Evolutionary conservation across 805 yeast genomes (phyloP).

Genomic region (Ogataea salicorniae): DNA sequence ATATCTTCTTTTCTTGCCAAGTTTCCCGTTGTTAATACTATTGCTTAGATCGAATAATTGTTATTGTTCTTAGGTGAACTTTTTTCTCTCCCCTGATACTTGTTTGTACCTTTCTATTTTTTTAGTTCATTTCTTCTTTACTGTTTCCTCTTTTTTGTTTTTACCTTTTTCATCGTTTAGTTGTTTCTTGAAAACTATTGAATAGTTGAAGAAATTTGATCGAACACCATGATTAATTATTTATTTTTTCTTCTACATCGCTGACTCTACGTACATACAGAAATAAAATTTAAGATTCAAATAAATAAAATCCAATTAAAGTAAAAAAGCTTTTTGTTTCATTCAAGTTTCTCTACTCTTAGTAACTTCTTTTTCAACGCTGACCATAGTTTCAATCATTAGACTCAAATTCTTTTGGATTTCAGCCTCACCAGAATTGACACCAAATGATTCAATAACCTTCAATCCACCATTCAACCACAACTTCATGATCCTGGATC

Average conservation of each 20-base stretch:
- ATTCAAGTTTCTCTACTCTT: neutral
- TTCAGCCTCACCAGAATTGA: slow-evolving; percentile 64
- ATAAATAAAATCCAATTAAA: too few relatives aligned
- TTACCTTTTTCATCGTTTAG: neutral
- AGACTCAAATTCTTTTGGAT: slow-evolving; percentile 55
- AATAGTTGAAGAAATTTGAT: too few relatives aligned
- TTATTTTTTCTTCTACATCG: too few relatives aligned
- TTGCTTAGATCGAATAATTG: neutral
- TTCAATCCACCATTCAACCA: slow-evolving; percentile 49
- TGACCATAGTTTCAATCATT: slow-evolving; percentile 33
- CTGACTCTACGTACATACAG: too few relatives aligned
- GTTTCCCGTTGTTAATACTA: neutral
- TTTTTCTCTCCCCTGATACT: neutral
- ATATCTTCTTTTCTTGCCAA: neutral
- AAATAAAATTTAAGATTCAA: too few relatives aligned
- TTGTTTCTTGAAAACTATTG: too few relatives aligned
- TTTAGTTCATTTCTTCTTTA: neutral
- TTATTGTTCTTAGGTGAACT: neutral
- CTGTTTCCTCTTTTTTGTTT: neutral
- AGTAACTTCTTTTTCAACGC: neutral
- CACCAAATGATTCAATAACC: slow-evolving; percentile 41
- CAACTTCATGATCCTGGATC: slow-evolving; percentile 56
- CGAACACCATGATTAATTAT: too few relatives aligned
- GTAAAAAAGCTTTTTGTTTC: too few relatives aligned
- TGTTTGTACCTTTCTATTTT: neutral